A percentile compares a stretch with the other conserved stretches of the same genome.
These are phyloP conservation scores for Chalara sp. DNA, from an alignment of 2,329 filamentous ascomycete species.

Conservation along the genomic window DNA sequence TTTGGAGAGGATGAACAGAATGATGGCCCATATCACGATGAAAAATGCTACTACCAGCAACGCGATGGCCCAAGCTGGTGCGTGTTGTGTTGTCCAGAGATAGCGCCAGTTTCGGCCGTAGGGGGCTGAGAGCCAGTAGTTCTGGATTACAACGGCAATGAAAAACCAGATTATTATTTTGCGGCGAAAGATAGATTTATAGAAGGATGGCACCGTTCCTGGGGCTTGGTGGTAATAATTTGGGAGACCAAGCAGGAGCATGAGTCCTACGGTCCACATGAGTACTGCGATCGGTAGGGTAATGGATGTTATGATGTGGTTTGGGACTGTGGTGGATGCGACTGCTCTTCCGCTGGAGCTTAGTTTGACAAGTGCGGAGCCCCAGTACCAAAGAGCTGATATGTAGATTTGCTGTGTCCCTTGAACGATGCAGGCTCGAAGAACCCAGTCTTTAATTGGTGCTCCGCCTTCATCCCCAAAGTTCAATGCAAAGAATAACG, in stretches of 20 bases:
- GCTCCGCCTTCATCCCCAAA: conserved; percentile 58
- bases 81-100: conserved; percentile 28
- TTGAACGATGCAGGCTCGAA: conserved; percentile 58
- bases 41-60: conserved; percentile 50
- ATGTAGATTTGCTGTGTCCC: conserved; percentile 62
- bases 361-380: conserved; percentile 33
- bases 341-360: conserved; percentile 3
- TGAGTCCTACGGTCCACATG: conserved; percentile 47
- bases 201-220: conserved; percentile 59
- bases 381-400: conserved; percentile 62
- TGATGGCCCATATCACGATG: conserved; percentile 45
- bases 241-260: conserved; percentile 55
- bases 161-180: conserved; percentile 65
- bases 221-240: conserved; percentile 60
- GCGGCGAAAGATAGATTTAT: conserved; percentile 51
- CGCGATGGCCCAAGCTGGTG: conserved; percentile 48
- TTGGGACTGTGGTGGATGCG: conserved; percentile 35
- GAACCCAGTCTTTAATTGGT: conserved; percentile 59
- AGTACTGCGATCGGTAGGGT: conserved; percentile 50
- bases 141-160: conserved; percentile 42
- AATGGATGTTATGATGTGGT: conserved; percentile 38
- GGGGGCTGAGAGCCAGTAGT: conserved; percentile 42
- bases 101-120: conserved; percentile 62
- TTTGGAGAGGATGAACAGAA: conserved; percentile 44
- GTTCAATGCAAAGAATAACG: conserved; percentile 60